Evolutionary conservation across 108 stramenopile genomes (phyloP), one percentile per base, ranked within the genome.

Genomic region (Epithemia pelagica): DNA sequence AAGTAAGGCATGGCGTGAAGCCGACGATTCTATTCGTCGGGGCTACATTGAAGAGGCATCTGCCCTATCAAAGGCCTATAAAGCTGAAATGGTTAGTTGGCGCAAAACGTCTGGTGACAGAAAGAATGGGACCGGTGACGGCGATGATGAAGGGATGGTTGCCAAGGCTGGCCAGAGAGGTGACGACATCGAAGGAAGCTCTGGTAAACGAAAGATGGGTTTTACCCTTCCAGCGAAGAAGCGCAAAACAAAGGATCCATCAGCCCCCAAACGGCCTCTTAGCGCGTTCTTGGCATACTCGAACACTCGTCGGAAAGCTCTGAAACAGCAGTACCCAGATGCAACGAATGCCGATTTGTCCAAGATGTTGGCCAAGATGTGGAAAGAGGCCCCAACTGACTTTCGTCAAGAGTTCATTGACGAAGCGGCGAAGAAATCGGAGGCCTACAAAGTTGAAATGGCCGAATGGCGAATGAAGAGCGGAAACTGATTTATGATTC

Each of bases 251-350:
- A 84, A 84, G 64, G 79, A 84, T 37, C 83, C 83, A 20, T 70
- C 64, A 32, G 77, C 77, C 21, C 83, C 83, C 0, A 84, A 84
- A 32, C 79, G 83, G 10, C 77, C 79, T 1, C 76, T 84, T 79
- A 66, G 67, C 24, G 76, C 83, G 21, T 84, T 78, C 63, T 37
- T 80, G 28, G 70, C 78, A 3, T 82, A 67, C 52, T 79, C 76
- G 18, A 79, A 76, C 55, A 68, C 55, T 23, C 72, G 66, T 19
- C 75, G 82, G 15, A 22, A 60, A 19, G 30, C 65, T 7, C 62
- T 79, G 19, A 76, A 77, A 33, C 33, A 59, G 7, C 27, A 65
- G 46, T 30, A 78, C 32, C 73, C 73, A 20, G 61, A 66, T 18
- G 61, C 62, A 3, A 74, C 66, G 22, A 78, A 71, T 66, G 61